Evolutionary conservation across 441 rosid genomes (phyloP).

Genomic region (Cnidoscolus chayamansa): DNA sequence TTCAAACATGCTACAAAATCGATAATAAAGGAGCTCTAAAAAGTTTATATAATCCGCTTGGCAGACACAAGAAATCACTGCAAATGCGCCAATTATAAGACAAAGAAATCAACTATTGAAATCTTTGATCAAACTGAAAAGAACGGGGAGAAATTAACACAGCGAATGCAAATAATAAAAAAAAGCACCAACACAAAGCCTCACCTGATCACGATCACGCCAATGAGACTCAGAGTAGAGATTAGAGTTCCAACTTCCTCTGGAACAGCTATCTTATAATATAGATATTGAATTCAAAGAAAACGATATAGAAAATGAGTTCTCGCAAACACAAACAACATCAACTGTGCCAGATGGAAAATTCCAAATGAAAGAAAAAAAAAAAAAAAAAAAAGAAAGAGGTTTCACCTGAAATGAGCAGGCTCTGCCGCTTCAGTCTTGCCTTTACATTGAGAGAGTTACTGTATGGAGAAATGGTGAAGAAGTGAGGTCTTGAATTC

Average conservation of each 20-base stretch:
- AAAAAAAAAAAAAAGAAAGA: no score
- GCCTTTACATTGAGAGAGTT: not conserved
- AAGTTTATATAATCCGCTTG: not conserved
- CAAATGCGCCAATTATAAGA: not conserved
- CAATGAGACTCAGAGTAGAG: not conserved
- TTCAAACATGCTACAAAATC: no score
- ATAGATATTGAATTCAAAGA: not conserved
- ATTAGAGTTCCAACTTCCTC: not conserved
- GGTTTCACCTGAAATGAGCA: no score
- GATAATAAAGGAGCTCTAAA: no score
- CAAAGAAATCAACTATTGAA: not conserved
- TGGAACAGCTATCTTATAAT: not conserved
- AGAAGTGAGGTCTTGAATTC: not conserved
- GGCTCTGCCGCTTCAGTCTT: not conserved
- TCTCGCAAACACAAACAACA: not conserved
- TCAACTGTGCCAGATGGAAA: not conserved
- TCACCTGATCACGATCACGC: not conserved
- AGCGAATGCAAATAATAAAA: not conserved
- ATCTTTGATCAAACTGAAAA: not conserved
- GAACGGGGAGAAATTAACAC: not conserved
- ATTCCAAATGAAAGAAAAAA: no score
- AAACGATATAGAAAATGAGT: not conserved
- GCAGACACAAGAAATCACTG: conserved; percentile 9
- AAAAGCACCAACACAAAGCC: not conserved
- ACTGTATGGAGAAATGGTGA: not conserved